Conservation (phyloP, 2,329 filamentous ascomycete genomes). For the Acrocalymma vagum region DNA sequence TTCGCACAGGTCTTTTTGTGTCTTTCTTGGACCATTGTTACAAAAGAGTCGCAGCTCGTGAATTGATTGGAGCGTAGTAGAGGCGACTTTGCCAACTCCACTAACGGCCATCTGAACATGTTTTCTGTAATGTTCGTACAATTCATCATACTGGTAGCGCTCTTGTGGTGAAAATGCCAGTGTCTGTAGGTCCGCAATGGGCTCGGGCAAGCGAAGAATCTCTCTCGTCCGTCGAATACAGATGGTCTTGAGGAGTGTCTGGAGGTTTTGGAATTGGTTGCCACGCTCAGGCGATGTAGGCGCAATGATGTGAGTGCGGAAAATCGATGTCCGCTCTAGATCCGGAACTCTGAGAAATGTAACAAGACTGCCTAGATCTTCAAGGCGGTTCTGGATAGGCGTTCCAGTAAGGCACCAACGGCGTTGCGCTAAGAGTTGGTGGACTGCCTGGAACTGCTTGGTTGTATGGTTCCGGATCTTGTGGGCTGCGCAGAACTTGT, state of each 20-base stretch:
- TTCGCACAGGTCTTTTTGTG: background rate
- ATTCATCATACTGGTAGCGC: constrained; percentile 6
- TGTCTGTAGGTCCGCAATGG: background rate
- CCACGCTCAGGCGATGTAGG: constrained; percentile 1
- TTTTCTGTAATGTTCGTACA: constrained; percentile 9
- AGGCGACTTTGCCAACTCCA: constrained; percentile 4
- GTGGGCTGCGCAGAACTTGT: constrained; percentile 8
- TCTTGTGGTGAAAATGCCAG: constrained; percentile 7
- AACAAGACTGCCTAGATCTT: constrained; percentile 49
- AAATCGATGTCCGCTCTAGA: constrained; percentile 3
- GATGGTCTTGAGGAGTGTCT: constrained; percentile 11
- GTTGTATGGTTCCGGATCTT: constrained; percentile 16
- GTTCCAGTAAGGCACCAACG: constrained; percentile 28
- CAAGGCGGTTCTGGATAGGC: constrained; percentile 42
- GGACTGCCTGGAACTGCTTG: constrained; percentile 18
- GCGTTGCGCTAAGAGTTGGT: constrained; percentile 8
- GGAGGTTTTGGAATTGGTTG: constrained; percentile 11
- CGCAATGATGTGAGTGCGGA: constrained; percentile 9
- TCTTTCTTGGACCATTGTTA: constrained; percentile 18
- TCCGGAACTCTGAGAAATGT: constrained; percentile 17
- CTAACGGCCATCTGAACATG: constrained; percentile 14
- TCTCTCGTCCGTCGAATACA: constrained; percentile 19
- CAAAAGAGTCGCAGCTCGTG: constrained; percentile 23
- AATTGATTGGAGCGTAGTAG: constrained; percentile 14
- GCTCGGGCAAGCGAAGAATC: constrained; percentile 13